These are phyloP conservation scores for Entomortierella beljakovae DNA, from an alignment of 192 early-diverging fungal genomes.

Conservation along the genomic window DNA sequence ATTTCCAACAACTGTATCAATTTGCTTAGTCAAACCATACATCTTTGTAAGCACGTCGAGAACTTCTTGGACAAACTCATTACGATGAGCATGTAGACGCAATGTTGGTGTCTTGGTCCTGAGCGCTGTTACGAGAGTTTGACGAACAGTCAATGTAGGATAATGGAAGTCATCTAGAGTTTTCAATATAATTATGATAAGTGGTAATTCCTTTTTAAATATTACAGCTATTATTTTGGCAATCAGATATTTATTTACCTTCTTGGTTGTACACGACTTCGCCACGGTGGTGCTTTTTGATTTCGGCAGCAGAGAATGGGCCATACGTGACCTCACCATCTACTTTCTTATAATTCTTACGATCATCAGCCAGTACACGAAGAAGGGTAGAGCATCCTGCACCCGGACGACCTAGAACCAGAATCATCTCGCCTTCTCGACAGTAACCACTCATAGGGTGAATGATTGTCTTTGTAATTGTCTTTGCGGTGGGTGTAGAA, in stretches of 20 bases:
- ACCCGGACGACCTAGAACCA: constrained; percentile 79
- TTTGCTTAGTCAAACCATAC: constrained; percentile 72
- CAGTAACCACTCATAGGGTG: constrained; percentile 71
- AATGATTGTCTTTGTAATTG: constrained; percentile 62
- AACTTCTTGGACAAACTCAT: constrained; percentile 63
- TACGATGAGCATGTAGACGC: constrained; percentile 59
- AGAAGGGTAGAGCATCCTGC: constrained; percentile 76
- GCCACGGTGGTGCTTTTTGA: constrained; percentile 73
- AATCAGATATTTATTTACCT: constrained; percentile 39
- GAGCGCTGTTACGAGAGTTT: constrained; percentile 83
- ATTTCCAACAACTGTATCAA: constrained; percentile 78
- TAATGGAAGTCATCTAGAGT: constrained; percentile 76
- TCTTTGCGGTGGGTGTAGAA: constrained; percentile 5
- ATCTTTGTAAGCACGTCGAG: constrained; percentile 68
- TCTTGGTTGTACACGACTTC: constrained; percentile 86
- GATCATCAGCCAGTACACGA: constrained; percentile 70
- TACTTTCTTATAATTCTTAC: constrained; percentile 62
- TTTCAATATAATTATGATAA: background rate
- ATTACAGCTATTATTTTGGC: no score
- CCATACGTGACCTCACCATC: constrained; percentile 73
- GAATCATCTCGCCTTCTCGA: constrained; percentile 78
- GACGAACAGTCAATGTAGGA: constrained; percentile 81
- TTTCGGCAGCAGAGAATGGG: constrained; percentile 69
- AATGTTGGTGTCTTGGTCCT: constrained; percentile 75
- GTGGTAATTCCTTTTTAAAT: background rate